These are phyloP conservation scores for Cladophialophora yegresii DNA, from an alignment of 2,329 filamentous ascomycete genomes.

Conservation along the genomic window DNA sequence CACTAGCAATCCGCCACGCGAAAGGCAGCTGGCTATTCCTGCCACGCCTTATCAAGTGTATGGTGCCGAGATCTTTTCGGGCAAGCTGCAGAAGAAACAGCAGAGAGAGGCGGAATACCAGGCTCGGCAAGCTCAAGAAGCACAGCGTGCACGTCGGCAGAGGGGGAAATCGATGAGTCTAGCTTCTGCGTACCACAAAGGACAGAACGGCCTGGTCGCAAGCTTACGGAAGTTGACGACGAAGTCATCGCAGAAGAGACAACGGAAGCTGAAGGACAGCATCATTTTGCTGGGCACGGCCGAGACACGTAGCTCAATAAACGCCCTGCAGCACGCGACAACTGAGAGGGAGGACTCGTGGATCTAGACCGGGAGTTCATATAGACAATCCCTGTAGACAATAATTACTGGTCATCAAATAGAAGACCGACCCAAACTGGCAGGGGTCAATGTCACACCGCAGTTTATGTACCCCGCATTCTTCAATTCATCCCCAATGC, in stretches of 20 bases:
- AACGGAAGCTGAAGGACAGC: conserved; percentile 45
- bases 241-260: conserved; percentile 42
- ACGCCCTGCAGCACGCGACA: conserved; percentile 29
- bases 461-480: conserved; percentile 1
- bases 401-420: neutral
- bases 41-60: conserved; percentile 45
- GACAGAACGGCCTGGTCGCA: conserved; percentile 31
- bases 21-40: conserved; percentile 41
- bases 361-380: conserved; percentile 16
- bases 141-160: conserved; percentile 8
- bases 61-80: conserved; percentile 43
- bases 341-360: conserved; percentile 14
- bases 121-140: conserved; percentile 6
- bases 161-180: conserved; percentile 24
- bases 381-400: neutral
- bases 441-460: neutral
- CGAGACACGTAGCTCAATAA: conserved; percentile 9
- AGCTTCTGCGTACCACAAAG: conserved; percentile 28
- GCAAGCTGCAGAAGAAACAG: conserved; percentile 33
- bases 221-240: conserved; percentile 43
- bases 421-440: too few relatives aligned
- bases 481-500: neutral
- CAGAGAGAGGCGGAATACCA: conserved; percentile 14
- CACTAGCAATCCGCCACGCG: conserved; percentile 11
- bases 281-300: conserved; percentile 46